A percentile compares a stretch with the other conserved stretches of the same genome.
Evolutionary conservation across 2,329 filamentous ascomycete genomes (phyloP).

Genomic region (Xylariaceae sp.): DNA sequence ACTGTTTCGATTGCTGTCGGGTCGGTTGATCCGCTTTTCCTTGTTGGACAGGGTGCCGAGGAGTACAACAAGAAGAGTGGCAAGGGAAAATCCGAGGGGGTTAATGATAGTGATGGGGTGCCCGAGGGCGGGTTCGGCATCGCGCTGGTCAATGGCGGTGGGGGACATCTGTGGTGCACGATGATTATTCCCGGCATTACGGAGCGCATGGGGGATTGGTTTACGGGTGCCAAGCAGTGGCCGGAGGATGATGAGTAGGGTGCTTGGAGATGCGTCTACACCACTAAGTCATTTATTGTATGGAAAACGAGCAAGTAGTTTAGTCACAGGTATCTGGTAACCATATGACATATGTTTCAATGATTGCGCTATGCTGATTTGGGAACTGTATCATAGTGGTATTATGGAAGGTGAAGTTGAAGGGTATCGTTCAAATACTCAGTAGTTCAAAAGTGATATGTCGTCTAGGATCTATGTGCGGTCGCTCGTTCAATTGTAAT

Average conservation of each 20-base stretch:
- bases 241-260: neutral
- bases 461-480: too few species aligned
- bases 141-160: conserved; percentile 36
- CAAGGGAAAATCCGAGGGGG: too few species aligned
- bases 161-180: conserved; percentile 38
- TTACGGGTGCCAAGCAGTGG: conserved; percentile 3
- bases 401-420: too few species aligned
- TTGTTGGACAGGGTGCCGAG: conserved; percentile 31
- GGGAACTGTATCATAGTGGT: too few species aligned
- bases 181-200: conserved; percentile 49
- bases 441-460: too few species aligned
- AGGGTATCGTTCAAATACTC: too few species aligned
- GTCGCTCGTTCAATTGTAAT: too few species aligned
- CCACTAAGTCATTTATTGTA: neutral
- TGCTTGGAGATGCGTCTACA: too few species aligned
- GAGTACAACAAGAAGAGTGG: too few species aligned
- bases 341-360: too few species aligned
- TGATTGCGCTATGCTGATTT: too few species aligned
- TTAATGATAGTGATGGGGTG: conserved; percentile 18
- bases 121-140: conserved; percentile 31
- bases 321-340: too few species aligned
- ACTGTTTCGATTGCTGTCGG: conserved; percentile 39
- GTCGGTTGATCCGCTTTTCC: conserved; percentile 41
- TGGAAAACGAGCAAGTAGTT: neutral
- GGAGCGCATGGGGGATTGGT: conserved; percentile 32